A percentile compares a stretch with the other conserved stretches of the same genome.
Evolutionary conservation across 192 early-diverging fungal species (phyloP).

Genomic region (Entomortierella lignicola): DNA sequence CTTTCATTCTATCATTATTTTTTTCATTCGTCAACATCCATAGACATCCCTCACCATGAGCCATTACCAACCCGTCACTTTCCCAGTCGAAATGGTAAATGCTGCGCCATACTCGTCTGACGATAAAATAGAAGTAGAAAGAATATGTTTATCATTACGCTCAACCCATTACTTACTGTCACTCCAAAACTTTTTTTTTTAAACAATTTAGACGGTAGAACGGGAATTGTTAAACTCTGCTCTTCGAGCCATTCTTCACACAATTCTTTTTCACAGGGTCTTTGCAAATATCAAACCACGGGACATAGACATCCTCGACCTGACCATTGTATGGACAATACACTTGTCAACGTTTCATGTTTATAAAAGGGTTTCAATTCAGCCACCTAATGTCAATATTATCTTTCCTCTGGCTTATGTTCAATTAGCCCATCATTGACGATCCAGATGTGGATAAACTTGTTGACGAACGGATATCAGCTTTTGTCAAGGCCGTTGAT

Average conservation of each 20-base stretch:
- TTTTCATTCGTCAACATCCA: too few relatives aligned
- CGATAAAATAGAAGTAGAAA: not conserved
- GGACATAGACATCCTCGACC: constrained; percentile 64
- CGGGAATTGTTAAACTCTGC: constrained; percentile 28
- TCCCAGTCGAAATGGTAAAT: constrained; percentile 49
- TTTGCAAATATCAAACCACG: constrained; percentile 64
- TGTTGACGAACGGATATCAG: constrained; percentile 62
- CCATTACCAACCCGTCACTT: constrained; percentile 49
- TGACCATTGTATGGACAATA: constrained; percentile 60
- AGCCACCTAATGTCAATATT: not conserved
- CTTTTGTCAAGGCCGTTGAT: constrained; percentile 57
- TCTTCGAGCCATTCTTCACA: constrained; percentile 62
- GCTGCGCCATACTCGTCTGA: not conserved
- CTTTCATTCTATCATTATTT: not conserved
- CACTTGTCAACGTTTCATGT: not conserved
- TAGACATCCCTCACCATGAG: constrained; percentile 17
- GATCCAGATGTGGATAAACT: constrained; percentile 61
- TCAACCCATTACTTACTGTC: too few relatives aligned
- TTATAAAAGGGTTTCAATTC: not conserved
- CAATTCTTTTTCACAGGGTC: constrained; percentile 71
- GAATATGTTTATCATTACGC: not conserved
- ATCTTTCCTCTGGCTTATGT: not conserved
- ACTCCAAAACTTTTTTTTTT: not conserved
- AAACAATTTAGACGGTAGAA: constrained; percentile 36
- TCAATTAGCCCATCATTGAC: constrained; percentile 63